Conservation (phyloP, 75 land plant species). For the Pinus albicaulis region DNA sequence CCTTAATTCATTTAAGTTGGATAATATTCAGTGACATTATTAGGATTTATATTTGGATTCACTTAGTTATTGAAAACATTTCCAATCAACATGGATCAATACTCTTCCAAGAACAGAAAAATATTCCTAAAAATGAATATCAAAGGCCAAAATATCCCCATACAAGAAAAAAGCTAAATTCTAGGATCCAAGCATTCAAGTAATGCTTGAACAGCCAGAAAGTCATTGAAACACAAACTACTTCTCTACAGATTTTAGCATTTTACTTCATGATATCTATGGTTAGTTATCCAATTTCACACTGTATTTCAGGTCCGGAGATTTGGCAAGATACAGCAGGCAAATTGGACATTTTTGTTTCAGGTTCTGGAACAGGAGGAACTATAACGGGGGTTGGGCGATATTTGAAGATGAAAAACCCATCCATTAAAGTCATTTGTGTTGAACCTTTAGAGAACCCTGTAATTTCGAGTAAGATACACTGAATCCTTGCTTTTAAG, state of each 20-base stretch:
- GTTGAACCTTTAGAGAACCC: conserved; percentile 46
- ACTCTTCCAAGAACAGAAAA: no score
- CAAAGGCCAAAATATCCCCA: neutral
- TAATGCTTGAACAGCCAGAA: neutral
- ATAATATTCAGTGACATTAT: no score
- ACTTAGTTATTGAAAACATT: no score
- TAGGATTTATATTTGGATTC: no score
- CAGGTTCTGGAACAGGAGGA: conserved; percentile 48
- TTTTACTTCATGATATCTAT: neutral
- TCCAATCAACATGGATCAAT: no score
- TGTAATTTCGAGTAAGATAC: conserved; percentile 31
- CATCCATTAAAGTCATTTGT: conserved; percentile 21
- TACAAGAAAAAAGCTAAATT: neutral
- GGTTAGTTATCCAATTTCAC: neutral
- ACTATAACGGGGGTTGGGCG: conserved; percentile 38
- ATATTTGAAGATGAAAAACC: conserved; percentile 36
- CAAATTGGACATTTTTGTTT: conserved; percentile 36
- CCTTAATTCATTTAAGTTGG: no score
- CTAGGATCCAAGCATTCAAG: neutral
- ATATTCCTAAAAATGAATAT: no score
- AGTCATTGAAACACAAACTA: neutral
- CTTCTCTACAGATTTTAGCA: neutral
- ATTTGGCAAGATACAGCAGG: conserved; percentile 51
- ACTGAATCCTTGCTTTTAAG: neutral
- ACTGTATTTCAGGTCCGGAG: conserved; percentile 28